Percentiles rank a stretch among this genome's conserved stretches.
phyloP scores from a whole-genome alignment of 2,329 filamentous ascomycete genomes.

The Sphaerulina musiva region DNA sequence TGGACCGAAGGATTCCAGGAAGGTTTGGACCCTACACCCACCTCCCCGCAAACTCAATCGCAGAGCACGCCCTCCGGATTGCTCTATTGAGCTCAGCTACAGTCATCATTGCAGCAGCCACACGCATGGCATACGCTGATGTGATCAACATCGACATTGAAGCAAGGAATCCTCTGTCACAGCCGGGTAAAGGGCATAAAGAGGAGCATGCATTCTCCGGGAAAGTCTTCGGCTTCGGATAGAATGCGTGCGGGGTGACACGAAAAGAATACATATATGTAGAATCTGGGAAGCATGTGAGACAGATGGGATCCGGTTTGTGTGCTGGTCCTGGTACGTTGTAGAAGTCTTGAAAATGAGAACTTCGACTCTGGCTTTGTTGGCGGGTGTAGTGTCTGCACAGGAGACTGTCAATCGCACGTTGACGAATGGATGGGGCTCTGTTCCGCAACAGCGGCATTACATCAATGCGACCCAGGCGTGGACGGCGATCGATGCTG shows the following conservation, averaged over 20 bases:
- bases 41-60: no score
- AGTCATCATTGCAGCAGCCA: no score
- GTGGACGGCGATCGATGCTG: conserved; percentile 23
- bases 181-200: no score
- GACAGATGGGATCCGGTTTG: background rate
- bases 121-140: no score
- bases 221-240: background rate
- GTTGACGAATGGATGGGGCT: conserved; percentile 24
- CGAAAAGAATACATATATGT: background rate
- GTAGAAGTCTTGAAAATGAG: background rate
- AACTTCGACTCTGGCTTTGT: background rate
- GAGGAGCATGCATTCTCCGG: no score
- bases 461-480: conserved; percentile 26
- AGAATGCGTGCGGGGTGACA: background rate
- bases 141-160: no score
- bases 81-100: no score
- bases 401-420: conserved; percentile 20
- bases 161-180: no score
- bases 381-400: conserved; percentile 5
- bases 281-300: background rate
- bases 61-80: no score
- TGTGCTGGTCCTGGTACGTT: background rate
- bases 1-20: no score
- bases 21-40: no score
- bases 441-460: conserved; percentile 22